A percentile compares a stretch with the other conserved stretches of the same genome.
Conservation (phyloP, 2,329 filamentous ascomycete species). For the Colletotrichum musae region DNA sequence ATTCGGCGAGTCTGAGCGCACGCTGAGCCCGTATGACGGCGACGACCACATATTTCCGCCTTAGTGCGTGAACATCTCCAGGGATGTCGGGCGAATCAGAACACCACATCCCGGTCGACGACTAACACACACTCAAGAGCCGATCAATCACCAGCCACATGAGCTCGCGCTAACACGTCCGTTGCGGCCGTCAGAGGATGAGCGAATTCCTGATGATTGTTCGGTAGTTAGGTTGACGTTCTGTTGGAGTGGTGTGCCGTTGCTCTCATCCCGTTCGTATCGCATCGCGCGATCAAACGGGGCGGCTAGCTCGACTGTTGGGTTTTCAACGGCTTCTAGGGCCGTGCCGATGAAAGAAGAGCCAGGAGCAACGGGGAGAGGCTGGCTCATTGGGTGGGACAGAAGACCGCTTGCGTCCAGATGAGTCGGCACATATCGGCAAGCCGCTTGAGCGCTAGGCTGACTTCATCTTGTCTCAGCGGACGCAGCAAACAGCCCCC, state of each 20-base stretch:
- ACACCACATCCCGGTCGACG: not conserved
- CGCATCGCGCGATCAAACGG: not conserved
- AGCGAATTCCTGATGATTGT: not conserved
- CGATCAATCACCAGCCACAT: not conserved
- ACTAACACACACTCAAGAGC: not conserved
- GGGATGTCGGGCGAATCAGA: not conserved
- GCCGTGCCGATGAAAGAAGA: not conserved
- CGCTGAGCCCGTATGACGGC: not conserved
- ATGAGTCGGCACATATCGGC: not conserved
- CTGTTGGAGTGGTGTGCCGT: not conserved
- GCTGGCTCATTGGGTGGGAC: not conserved
- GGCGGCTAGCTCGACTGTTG: not conserved
- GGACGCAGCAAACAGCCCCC: not conserved
- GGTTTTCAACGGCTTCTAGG: not conserved
- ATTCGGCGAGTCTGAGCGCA: not conserved
- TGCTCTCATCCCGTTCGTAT: not conserved
- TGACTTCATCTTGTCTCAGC: not conserved
- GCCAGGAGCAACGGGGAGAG: not conserved
- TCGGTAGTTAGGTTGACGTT: not conserved
- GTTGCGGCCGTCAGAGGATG: not conserved
- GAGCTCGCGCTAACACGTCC: not conserved
- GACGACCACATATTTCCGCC: not conserved
- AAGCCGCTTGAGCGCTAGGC: not conserved
- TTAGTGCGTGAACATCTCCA: not conserved
- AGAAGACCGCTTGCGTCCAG: not conserved